Conservation (phyloP, 1,139 yeast species). For the Martiniozyma asiatica region DNA sequence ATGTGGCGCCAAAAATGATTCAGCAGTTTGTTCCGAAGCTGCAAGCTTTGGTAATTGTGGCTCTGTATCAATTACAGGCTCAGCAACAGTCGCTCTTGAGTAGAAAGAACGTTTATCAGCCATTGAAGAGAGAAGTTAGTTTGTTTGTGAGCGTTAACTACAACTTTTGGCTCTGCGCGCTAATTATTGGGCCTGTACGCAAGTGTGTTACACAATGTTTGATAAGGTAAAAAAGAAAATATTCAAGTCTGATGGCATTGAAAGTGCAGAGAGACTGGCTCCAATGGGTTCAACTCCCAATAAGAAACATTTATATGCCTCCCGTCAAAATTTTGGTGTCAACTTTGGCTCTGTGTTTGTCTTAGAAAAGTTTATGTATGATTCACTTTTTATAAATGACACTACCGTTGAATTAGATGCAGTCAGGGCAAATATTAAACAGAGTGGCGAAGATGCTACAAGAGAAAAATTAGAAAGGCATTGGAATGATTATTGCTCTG, state of each 20-base stretch:
- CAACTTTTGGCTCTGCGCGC: too few relatives aligned
- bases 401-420: slow-evolving; percentile 68
- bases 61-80: slow-evolving; percentile 40
- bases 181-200: too few relatives aligned
- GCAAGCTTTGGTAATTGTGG: slow-evolving; percentile 23
- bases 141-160: too few relatives aligned
- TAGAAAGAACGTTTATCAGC: slow-evolving; percentile 37
- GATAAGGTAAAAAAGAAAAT: slow-evolving; percentile 11
- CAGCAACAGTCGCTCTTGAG: slow-evolving; percentile 38
- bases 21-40: slow-evolving; percentile 45
- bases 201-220: too few relatives aligned
- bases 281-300: slow-evolving; percentile 26
- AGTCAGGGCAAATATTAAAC: slow-evolving; percentile 34
- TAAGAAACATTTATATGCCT: slow-evolving; percentile 44
- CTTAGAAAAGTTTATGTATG: slow-evolving; percentile 65
- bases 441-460: slow-evolving; percentile 44
- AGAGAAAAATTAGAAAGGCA: slow-evolving; percentile 47
- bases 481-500: slow-evolving; percentile 55
- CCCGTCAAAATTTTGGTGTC: slow-evolving; percentile 69
- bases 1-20: slow-evolving; percentile 43
- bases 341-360: slow-evolving; percentile 80
- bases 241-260: slow-evolving; percentile 1
- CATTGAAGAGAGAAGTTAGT: too few relatives aligned
- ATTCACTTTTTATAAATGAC: slow-evolving; percentile 37
- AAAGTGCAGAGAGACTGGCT: slow-evolving; percentile 13